Conservation (phyloP, 441 rosid genomes). For the Brassica balearica region DNA sequence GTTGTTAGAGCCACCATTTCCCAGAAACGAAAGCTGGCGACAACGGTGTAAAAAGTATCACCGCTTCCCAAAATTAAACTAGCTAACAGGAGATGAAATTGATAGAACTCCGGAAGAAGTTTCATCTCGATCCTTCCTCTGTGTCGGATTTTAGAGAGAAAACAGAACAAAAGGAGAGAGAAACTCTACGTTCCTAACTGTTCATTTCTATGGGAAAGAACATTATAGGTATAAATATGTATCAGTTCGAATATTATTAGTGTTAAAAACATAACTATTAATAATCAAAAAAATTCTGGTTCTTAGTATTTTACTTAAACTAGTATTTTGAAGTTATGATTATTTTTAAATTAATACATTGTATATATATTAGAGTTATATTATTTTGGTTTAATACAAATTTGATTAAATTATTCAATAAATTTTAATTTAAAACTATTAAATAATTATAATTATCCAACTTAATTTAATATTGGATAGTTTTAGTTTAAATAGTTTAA, state of each 20-base stretch:
- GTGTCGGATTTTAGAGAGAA: no score
- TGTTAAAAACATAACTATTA: background rate
- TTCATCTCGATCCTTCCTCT: no score
- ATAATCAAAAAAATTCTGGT: background rate
- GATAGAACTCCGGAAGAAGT: no score
- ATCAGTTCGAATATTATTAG: background rate
- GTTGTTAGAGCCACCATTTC: no score
- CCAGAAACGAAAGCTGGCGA: no score
- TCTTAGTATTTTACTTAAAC: background rate
- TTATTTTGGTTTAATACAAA: background rate
- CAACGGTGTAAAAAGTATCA: no score
- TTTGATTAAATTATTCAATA: no score
- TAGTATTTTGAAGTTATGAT: background rate
- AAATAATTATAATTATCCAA: no score
- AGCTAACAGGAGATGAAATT: no score
- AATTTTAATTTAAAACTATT: background rate
- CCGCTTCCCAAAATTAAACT: no score
- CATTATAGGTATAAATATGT: background rate
- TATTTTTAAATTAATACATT: background rate
- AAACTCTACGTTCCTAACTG: no score
- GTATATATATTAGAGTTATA: background rate
- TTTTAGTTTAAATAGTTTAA: background rate
- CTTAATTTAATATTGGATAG: background rate
- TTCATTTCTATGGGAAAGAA: background rate
- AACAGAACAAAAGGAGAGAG: no score